Evolutionary conservation across 129 eudicot species (phyloP).

Genomic region (Chrysanthemum lavandulifolium): DNA sequence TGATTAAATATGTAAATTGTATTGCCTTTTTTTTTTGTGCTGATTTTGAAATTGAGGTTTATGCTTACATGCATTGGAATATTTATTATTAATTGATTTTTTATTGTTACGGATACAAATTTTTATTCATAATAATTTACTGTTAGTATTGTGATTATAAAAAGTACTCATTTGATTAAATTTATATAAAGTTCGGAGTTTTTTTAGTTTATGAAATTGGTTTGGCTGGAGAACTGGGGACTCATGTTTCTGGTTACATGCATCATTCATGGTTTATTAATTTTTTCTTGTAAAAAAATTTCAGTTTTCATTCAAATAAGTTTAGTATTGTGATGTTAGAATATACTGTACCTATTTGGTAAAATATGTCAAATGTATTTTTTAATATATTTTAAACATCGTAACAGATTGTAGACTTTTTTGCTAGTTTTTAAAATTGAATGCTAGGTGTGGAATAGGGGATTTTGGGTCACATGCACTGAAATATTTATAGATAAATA

Average conservation of each 20-base stretch:
- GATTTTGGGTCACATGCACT: constrained; percentile 32
- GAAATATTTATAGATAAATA: not conserved
- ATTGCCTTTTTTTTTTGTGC: too few species aligned
- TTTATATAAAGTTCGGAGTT: not conserved
- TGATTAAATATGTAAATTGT: too few species aligned
- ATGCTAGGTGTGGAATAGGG: too few species aligned
- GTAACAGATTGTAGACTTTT: too few species aligned
- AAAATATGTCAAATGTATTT: not conserved
- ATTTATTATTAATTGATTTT: not conserved
- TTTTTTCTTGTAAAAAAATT: not conserved
- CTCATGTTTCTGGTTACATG: constrained; percentile 26
- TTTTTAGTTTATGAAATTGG: constrained; percentile 4
- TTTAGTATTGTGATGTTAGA: too few species aligned
- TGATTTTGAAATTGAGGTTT: not conserved
- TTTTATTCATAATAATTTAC: not conserved
- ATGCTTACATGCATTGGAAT: constrained; percentile 34
- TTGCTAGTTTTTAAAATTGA: too few species aligned
- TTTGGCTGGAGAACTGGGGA: constrained; percentile 14
- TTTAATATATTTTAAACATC: too few species aligned
- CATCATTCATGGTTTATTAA: constrained; percentile 4
- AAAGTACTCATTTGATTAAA: constrained; percentile 16
- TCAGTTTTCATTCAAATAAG: not conserved
- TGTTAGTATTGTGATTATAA: not conserved
- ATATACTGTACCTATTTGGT: not conserved
- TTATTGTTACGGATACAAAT: not conserved